Percentiles rank a stretch among this genome's conserved stretches.
phyloP scores from a whole-genome alignment of 179 eudicot genomes.

The Patellifolia procumbens region DNA sequence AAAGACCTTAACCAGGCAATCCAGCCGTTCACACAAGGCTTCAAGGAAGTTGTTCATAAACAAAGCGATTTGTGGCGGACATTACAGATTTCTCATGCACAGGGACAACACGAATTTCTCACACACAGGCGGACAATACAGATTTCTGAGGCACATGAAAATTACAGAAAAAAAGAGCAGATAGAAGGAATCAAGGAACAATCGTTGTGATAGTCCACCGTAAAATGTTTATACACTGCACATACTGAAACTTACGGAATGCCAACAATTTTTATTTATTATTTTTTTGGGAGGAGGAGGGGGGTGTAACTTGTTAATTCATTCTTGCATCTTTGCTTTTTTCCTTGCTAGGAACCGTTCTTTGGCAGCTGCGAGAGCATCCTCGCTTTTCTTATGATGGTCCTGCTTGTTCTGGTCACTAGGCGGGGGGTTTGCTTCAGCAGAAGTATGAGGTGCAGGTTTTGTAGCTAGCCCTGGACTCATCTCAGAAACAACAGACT shows the following conservation, averaged over 20 bases:
- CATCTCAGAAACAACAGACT: conserved; percentile 28
- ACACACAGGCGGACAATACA: neutral
- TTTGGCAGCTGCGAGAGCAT: conserved; percentile 78
- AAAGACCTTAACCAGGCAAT: neutral
- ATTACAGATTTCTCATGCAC: neutral
- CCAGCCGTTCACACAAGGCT: neutral
- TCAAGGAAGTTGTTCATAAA: neutral
- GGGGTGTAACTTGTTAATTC: too few species aligned
- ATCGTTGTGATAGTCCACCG: neutral
- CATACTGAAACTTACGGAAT: too few species aligned
- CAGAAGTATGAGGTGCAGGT: conserved; percentile 30
- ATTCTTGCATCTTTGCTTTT: conserved; percentile 52
- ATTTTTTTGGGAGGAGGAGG: too few species aligned
- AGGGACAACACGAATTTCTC: neutral
- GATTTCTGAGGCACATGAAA: neutral
- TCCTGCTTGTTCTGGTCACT: conserved; percentile 44
- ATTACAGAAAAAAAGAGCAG: neutral
- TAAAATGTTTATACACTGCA: neutral
- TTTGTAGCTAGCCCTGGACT: conserved; percentile 34
- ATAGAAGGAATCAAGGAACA: too few species aligned
- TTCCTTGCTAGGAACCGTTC: conserved; percentile 86
- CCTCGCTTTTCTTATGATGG: conserved; percentile 63
- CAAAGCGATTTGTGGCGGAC: neutral
- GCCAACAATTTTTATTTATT: too few species aligned
- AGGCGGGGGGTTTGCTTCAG: conserved; percentile 20